Conservation (phyloP, 2,329 filamentous ascomycete genomes). For the Trichoderma sp. region DNA sequence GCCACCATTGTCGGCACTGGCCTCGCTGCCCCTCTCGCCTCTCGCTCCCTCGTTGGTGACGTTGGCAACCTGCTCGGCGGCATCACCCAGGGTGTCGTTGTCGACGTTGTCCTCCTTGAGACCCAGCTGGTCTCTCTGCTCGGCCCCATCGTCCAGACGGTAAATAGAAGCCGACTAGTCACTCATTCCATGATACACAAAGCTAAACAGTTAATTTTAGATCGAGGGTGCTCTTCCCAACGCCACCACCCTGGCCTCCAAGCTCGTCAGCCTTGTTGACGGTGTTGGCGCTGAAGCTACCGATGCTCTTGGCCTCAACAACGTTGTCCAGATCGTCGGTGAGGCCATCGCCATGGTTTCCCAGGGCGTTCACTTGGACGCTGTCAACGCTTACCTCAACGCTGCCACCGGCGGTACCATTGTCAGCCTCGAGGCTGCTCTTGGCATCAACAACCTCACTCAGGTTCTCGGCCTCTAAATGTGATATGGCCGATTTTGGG, state of each 20-base stretch:
- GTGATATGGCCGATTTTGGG: not conserved
- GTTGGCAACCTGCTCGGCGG: constrained; percentile 12
- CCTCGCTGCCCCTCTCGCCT: constrained; percentile 19
- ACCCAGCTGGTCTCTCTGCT: constrained; percentile 28
- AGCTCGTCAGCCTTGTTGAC: constrained; percentile 30
- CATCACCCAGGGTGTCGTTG: constrained; percentile 24
- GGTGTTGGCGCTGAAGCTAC: constrained; percentile 19
- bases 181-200: not conserved
- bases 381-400: constrained; percentile 31
- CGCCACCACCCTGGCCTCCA: constrained; percentile 29
- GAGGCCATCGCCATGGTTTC: constrained; percentile 31
- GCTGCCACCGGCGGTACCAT: constrained; percentile 28
- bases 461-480: constrained; percentile 26
- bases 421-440: constrained; percentile 28
- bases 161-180: not conserved
- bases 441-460: constrained; percentile 28
- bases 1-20: constrained; percentile 23
- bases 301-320: constrained; percentile 1
- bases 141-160: constrained; percentile 27
- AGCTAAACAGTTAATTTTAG: constrained; percentile 14
- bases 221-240: constrained; percentile 29
- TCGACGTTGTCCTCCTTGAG: constrained; percentile 27
- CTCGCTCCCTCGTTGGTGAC: constrained; percentile 6
- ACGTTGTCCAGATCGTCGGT: constrained; percentile 29
- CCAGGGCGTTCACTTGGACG: constrained; percentile 29